phyloP scores from a whole-genome alignment of 768 basidiomycete genomes.

The Trichaptum fuscoviolaceum region DNA sequence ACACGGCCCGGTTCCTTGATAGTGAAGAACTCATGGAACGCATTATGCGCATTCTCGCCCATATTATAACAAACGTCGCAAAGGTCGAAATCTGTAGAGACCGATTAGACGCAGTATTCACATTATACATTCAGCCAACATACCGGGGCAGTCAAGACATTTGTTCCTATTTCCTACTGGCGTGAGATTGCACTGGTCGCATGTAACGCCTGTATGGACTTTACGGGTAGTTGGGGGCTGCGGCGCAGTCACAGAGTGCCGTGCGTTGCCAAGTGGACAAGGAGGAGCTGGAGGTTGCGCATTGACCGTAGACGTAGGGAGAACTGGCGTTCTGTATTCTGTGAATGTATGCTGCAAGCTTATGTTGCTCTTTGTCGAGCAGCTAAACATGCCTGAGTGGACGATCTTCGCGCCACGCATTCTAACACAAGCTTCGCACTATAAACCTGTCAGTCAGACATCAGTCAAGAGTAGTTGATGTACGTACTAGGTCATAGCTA shows the following conservation, averaged over 20 bases:
- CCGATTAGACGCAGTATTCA: constrained; percentile 6
- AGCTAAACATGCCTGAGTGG: constrained; percentile 5
- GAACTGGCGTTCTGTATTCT: constrained; percentile 24
- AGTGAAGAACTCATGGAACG: constrained; percentile 67
- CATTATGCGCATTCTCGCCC: constrained; percentile 51
- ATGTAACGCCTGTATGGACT: constrained; percentile 54
- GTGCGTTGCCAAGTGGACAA: not conserved
- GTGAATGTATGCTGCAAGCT: constrained; percentile 31
- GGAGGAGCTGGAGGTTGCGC: constrained; percentile 15
- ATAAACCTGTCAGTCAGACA: not conserved
- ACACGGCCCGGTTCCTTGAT: constrained; percentile 61
- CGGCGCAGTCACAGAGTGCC: constrained; percentile 1
- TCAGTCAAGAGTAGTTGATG: not conserved
- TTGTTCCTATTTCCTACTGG: constrained; percentile 72
- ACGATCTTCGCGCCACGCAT: constrained; percentile 7
- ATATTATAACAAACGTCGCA: constrained; percentile 52
- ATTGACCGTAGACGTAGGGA: constrained; percentile 28
- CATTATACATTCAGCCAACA: constrained; percentile 15
- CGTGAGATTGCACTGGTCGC: constrained; percentile 55
- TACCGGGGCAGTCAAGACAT: constrained; percentile 72
- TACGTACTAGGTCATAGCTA: constrained; percentile 19
- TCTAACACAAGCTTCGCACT: constrained; percentile 14
- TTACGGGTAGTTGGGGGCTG: constrained; percentile 18
- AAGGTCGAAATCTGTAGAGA: constrained; percentile 59
- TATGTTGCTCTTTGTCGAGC: constrained; percentile 6